Conservation (phyloP, 164 flowering plant genomes). For the Amborella trichopoda region DNA sequence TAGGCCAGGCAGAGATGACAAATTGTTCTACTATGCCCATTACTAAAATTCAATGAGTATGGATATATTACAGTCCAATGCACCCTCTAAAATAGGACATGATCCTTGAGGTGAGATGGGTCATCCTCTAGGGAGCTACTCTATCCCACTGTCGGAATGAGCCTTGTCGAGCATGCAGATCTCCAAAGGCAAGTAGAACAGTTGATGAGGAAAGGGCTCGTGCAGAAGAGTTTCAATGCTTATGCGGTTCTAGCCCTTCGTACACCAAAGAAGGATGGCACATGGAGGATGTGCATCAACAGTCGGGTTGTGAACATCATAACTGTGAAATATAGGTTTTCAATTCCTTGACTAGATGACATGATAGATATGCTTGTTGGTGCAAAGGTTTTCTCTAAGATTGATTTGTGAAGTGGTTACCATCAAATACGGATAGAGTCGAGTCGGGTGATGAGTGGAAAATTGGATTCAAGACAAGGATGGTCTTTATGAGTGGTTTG, state of each 20-base stretch:
- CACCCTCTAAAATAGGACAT: too few relatives aligned
- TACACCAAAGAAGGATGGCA: background rate
- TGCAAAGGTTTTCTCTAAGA: background rate
- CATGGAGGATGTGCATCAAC: too few relatives aligned
- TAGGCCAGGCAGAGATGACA: too few relatives aligned
- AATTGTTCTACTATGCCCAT: too few relatives aligned
- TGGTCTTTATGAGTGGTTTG: too few relatives aligned
- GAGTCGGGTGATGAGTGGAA: background rate
- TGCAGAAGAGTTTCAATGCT: background rate
- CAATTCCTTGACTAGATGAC: background rate
- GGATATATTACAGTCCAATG: too few relatives aligned
- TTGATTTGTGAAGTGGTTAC: too few relatives aligned
- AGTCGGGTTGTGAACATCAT: background rate
- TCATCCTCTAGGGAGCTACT: too few relatives aligned
- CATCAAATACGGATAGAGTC: too few relatives aligned
- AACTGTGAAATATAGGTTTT: background rate
- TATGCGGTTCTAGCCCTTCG: background rate
- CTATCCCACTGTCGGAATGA: too few relatives aligned
- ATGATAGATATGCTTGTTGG: background rate
- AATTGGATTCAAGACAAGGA: background rate
- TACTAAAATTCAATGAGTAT: too few relatives aligned
- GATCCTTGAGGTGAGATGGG: too few relatives aligned
- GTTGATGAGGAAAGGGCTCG: background rate
- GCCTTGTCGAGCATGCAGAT: background rate
- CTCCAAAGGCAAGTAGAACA: background rate